These are phyloP conservation scores for Nicotiana knightiana DNA, from an alignment of 257 asterid species.

Conservation along the genomic window DNA sequence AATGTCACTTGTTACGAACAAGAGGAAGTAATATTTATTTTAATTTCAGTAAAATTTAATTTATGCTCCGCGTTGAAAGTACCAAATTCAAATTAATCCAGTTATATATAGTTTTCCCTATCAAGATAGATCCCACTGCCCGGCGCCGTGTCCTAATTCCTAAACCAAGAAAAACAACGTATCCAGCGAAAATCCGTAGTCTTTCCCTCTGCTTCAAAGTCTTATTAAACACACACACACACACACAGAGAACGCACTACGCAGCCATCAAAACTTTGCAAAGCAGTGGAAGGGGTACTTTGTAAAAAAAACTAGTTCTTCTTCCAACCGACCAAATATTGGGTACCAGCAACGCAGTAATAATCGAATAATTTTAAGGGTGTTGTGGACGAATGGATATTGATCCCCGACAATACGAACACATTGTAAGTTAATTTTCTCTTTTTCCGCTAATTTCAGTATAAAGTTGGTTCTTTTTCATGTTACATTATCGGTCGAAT, in stretches of 20 bases:
- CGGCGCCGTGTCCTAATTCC: neutral
- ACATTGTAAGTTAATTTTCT: constrained; percentile 18
- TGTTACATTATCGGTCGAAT: neutral
- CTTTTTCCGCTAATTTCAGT: neutral
- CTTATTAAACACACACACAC: neutral
- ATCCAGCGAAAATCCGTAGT: neutral
- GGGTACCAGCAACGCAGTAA: neutral
- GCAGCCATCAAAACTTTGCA: neutral
- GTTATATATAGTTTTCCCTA: neutral
- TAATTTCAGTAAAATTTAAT: too few relatives aligned
- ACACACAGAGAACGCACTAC: neutral
- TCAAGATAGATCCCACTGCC: neutral
- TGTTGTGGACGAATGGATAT: constrained; percentile 28
- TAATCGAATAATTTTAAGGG: neutral
- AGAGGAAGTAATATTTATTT: too few relatives aligned
- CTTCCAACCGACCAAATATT: neutral
- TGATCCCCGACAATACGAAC: constrained; percentile 40
- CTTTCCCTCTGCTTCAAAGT: neutral
- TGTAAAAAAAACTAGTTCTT: neutral
- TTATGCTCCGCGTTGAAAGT: too few relatives aligned
- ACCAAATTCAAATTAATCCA: too few relatives aligned
- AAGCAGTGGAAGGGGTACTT: neutral
- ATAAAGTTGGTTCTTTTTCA: neutral
- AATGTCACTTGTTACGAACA: too few relatives aligned
- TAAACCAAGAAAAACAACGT: neutral